Evolutionary conservation across 2,329 filamentous ascomycete genomes (phyloP).

Genomic region (Hymenoscyphus fructigenus): DNA sequence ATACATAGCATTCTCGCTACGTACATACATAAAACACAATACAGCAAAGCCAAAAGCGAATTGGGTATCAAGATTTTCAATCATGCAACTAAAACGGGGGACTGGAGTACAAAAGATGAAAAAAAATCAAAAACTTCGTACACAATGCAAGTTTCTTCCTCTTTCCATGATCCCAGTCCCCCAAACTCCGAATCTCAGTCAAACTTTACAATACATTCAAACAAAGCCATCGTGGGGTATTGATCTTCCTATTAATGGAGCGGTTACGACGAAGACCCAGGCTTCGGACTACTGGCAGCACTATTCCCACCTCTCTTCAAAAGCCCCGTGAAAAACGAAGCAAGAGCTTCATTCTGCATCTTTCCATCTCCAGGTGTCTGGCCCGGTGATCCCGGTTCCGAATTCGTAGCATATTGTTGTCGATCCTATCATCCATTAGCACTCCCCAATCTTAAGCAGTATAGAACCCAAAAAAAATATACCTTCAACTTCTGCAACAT

Average conservation of each 20-base stretch:
- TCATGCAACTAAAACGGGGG: background rate
- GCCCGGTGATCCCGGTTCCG: constrained; percentile 35
- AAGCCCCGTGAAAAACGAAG: constrained; percentile 58
- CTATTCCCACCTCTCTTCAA: constrained; percentile 49
- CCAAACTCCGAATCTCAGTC: background rate
- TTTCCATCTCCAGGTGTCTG: constrained; percentile 42
- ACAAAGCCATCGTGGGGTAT: background rate
- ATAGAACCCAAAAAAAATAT: constrained; percentile 32
- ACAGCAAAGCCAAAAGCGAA: background rate
- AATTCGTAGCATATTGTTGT: constrained; percentile 33
- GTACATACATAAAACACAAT: background rate
- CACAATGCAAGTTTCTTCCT: too few relatives aligned
- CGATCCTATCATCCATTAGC: constrained; percentile 31
- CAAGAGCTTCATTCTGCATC: constrained; percentile 57
- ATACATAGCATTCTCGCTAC: background rate
- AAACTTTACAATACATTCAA: background rate
- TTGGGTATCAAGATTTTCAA: background rate
- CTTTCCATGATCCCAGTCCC: background rate
- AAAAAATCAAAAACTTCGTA: too few relatives aligned
- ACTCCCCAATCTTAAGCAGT: background rate
- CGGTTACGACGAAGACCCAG: constrained; percentile 23
- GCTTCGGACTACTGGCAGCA: constrained; percentile 34
- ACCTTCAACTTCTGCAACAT: constrained; percentile 87
- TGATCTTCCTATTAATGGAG: background rate
- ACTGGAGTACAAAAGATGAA: too few relatives aligned